A percentile compares a stretch with the other conserved stretches of the same genome.
phyloP scores from a whole-genome alignment of 73 alveolate genomes.

The Tetrahymena elliotti region DNA sequence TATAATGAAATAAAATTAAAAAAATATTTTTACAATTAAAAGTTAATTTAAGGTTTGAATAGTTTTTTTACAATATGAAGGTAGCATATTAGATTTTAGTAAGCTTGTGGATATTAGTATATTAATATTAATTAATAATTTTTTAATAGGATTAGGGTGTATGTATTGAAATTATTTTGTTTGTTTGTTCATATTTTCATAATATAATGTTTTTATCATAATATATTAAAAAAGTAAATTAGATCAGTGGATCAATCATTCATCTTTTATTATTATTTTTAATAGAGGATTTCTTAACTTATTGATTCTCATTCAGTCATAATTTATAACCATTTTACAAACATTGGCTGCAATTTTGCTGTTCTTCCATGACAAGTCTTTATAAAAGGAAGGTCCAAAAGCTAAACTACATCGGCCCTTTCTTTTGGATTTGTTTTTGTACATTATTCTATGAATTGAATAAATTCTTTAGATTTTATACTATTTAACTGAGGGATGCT shows the following conservation, averaged over 20 bases:
- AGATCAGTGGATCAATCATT: neutral
- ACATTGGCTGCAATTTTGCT: neutral
- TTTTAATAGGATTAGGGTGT: no score
- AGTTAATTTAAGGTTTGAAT: no score
- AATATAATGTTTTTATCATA: no score
- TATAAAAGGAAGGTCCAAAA: conserved; percentile 27
- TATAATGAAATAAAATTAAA: no score
- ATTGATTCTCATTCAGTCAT: neutral
- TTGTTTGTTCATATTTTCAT: no score
- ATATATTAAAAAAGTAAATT: no score
- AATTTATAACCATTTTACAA: neutral
- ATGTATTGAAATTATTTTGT: no score
- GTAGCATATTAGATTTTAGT: no score
- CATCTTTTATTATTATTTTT: neutral
- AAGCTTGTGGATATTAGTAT: no score
- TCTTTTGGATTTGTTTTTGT: conserved; percentile 71
- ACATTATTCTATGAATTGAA: conserved; percentile 18
- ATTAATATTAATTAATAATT: no score
- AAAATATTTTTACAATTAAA: no score
- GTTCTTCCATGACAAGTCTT: neutral
- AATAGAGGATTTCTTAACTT: neutral
- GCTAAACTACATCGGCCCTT: conserved; percentile 70
- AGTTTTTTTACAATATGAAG: no score
- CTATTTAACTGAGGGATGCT: conserved; percentile 66
- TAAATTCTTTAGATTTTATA: conserved; percentile 37